phyloP scores from a whole-genome alignment of 441 rosid genomes.

The Macaranga tanarius region DNA sequence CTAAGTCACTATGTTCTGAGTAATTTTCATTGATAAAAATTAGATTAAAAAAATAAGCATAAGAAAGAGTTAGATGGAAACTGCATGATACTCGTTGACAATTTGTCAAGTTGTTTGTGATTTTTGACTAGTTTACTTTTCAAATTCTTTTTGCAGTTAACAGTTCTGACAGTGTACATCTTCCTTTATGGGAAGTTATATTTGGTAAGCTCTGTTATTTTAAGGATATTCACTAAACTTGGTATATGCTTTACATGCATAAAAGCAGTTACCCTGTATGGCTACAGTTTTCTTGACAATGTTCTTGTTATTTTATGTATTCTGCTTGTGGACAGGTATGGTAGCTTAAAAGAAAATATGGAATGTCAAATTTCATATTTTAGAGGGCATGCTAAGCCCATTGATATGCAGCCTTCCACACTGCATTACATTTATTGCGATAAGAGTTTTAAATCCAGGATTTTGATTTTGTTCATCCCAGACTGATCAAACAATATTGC shows the following conservation, averaged over 20 bases:
- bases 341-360: too few species aligned
- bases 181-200: constrained; percentile 94
- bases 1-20: not conserved
- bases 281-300: not conserved
- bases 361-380: not conserved
- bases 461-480: not conserved
- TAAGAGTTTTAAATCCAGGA: not conserved
- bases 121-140: constrained; percentile 25
- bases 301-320: not conserved
- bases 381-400: not conserved
- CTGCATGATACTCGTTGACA: not conserved
- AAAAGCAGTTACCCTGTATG: not conserved
- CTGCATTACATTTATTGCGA: not conserved
- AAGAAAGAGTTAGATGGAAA: not conserved
- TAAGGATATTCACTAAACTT: constrained; percentile 59
- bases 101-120: constrained; percentile 1
- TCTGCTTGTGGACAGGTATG: not conserved
- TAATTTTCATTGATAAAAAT: not conserved
- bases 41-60: not conserved
- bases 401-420: not conserved
- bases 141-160: constrained; percentile 65
- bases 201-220: constrained; percentile 59
- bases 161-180: constrained; percentile 83
- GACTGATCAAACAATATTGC: not conserved
- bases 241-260: constrained; percentile 11